These are phyloP conservation scores for Neonectria faginata DNA, from an alignment of 2,329 filamentous ascomycete genomes.

Conservation along the genomic window DNA sequence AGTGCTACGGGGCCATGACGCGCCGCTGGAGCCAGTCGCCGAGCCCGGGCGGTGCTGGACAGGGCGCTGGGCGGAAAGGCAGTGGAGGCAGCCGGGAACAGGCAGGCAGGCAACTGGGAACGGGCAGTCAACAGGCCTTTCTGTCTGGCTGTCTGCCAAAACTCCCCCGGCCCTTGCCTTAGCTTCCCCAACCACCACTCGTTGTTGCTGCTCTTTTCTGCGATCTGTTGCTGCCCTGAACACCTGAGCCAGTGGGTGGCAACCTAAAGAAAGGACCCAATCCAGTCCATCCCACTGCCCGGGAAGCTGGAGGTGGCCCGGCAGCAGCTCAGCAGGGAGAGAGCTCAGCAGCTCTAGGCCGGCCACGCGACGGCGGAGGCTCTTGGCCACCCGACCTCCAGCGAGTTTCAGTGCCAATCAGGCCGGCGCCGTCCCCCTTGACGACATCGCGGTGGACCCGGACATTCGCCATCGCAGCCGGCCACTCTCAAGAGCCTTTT, in stretches of 20 bases:
- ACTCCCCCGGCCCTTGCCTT: background rate
- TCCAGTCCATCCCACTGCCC: background rate
- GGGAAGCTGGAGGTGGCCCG: constrained; percentile 10
- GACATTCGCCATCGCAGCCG: constrained; percentile 34
- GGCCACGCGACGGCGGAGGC: constrained; percentile 16
- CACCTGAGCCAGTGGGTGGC: constrained; percentile 16
- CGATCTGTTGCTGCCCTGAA: constrained; percentile 9
- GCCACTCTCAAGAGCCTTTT: constrained; percentile 33
- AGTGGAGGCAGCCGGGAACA: constrained; percentile 4
- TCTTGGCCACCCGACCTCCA: constrained; percentile 18
- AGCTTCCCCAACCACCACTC: constrained; percentile 18
- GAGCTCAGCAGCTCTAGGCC: constrained; percentile 12
- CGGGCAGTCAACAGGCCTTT: background rate
- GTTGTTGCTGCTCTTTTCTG: background rate
- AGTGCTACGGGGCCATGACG: constrained; percentile 20
- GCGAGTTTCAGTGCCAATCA: constrained; percentile 36
- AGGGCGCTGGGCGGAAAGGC: constrained; percentile 4
- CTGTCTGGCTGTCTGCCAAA: no score
- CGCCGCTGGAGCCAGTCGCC: constrained; percentile 34
- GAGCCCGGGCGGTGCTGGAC: constrained; percentile 25
- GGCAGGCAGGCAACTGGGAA: constrained; percentile 11
- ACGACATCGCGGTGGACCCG: constrained; percentile 42
- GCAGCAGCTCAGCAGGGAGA: background rate
- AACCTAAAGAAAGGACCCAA: background rate
- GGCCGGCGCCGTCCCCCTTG: constrained; percentile 28